Conservation (phyloP, 2,329 filamentous ascomycete species). For the Talaromyces sp. region DNA sequence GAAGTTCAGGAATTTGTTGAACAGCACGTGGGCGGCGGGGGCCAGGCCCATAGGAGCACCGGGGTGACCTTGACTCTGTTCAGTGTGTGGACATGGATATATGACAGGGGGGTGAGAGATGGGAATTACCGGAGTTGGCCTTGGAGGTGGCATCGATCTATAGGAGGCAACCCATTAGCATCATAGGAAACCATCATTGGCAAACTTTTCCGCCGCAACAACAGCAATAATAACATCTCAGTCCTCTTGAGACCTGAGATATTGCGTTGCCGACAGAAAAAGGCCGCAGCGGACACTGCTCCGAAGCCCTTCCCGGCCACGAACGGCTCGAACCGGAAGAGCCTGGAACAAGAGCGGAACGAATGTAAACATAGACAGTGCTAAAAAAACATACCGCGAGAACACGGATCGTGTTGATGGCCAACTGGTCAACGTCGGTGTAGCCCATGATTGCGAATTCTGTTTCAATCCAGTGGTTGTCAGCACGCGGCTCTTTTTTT, state of each 20-base stretch:
- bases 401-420: conserved; percentile 96
- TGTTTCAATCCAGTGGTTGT: conserved; percentile 11
- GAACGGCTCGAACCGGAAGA: conserved; percentile 4
- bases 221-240: neutral
- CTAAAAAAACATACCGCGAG: conserved; percentile 70
- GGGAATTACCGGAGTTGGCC: conserved; percentile 74
- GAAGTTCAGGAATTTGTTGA: conserved; percentile 99
- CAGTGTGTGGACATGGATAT: conserved; percentile 33
- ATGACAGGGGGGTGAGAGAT: neutral
- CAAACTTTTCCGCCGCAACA: neutral
- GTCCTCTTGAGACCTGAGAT: too few species aligned
- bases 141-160: conserved; percentile 96
- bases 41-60: conserved; percentile 98
- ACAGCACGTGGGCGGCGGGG: conserved; percentile 91
- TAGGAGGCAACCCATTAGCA: conserved; percentile 12
- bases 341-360: neutral
- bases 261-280: too few species aligned
- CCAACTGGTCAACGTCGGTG: conserved; percentile 79
- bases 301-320: neutral
- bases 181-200: neutral
- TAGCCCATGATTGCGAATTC: conserved; percentile 69
- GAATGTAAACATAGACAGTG: neutral
- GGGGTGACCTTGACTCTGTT: conserved; percentile 96
- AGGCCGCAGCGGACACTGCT: neutral
- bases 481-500: neutral